Conservation (phyloP, 257 asterid genomes). For the Primulina tabacum region DNA sequence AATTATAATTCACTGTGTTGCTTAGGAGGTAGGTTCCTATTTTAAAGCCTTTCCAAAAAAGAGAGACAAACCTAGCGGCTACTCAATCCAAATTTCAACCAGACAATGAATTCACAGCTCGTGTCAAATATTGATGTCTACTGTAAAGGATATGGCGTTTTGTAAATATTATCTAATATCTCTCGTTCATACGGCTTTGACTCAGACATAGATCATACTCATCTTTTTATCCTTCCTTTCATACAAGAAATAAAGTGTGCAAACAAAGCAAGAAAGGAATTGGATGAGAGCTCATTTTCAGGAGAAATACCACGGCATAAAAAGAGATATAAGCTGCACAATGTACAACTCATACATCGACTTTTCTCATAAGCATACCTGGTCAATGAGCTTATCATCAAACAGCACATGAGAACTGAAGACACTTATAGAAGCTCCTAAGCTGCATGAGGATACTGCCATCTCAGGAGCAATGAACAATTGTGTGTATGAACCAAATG, state of each 20-base stretch:
- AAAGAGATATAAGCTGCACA: slow-evolving; percentile 7
- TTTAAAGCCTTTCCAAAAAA: not conserved
- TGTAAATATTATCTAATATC: no score
- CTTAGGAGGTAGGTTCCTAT: no score
- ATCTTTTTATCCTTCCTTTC: no score
- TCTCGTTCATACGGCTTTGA: no score
- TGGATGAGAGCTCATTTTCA: slow-evolving; percentile 11
- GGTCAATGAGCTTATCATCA: slow-evolving; percentile 90
- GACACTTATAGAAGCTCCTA: slow-evolving; percentile 85
- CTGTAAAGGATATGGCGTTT: no score
- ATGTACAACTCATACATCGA: slow-evolving; percentile 12
- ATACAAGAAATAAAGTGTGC: no score
- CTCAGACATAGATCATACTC: not conserved
- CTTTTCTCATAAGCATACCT: slow-evolving; percentile 51
- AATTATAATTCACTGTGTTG: not conserved
- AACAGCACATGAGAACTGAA: slow-evolving; percentile 88
- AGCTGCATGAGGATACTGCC: slow-evolving; percentile 72
- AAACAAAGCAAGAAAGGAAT: no score
- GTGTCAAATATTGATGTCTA: no score
- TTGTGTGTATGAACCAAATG: slow-evolving; percentile 93
- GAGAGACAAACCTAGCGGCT: not conserved
- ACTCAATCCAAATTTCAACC: not conserved
- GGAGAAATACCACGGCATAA: slow-evolving; percentile 14
- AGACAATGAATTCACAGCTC: not conserved
- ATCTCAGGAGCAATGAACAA: slow-evolving; percentile 87